Conservation (phyloP, 1,284 basidiomycete genomes). For the Tilletia walkeri region DNA sequence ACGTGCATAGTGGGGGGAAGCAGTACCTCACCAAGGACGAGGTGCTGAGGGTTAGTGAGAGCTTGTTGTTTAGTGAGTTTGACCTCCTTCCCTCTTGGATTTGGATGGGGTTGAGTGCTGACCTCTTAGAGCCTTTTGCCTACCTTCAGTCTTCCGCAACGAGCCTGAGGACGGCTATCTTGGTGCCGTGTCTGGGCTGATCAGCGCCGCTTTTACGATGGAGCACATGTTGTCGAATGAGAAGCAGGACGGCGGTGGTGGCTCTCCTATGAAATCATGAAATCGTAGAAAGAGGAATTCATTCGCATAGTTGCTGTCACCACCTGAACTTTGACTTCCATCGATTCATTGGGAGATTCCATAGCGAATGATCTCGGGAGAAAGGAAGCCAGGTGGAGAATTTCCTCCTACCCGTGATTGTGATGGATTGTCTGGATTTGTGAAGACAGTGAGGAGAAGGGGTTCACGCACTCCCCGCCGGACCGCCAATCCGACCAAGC, state of each 20-base stretch:
- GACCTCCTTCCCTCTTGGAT: not conserved
- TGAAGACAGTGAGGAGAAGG: no score
- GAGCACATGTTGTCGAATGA: not conserved
- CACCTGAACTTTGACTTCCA: no score
- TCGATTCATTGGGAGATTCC: no score
- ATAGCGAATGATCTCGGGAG: no score
- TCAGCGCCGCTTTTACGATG: slow-evolving; percentile 23
- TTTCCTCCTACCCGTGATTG: no score
- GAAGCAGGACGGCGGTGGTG: not conserved
- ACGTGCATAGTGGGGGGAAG: slow-evolving; percentile 83
- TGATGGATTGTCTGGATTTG: no score
- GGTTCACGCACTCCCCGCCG: no score
- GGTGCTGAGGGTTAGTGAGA: slow-evolving; percentile 84
- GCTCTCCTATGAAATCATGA: no score
- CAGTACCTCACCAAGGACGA: slow-evolving; percentile 93
- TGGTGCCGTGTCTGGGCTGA: slow-evolving; percentile 58
- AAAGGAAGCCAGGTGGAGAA: no score
- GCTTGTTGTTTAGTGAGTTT: slow-evolving; percentile 70
- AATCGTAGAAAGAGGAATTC: no score
- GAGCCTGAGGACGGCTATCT: slow-evolving; percentile 96
- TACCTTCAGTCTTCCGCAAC: slow-evolving; percentile 76
- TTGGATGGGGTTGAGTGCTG: not conserved
- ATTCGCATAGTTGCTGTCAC: no score
- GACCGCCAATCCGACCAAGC: not conserved
- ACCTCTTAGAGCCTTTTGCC: slow-evolving; percentile 15